A percentile compares a stretch with the other conserved stretches of the same genome.
Evolutionary conservation across 768 basidiomycete genomes (phyloP).

Genomic region (Trametes gibbosa): DNA sequence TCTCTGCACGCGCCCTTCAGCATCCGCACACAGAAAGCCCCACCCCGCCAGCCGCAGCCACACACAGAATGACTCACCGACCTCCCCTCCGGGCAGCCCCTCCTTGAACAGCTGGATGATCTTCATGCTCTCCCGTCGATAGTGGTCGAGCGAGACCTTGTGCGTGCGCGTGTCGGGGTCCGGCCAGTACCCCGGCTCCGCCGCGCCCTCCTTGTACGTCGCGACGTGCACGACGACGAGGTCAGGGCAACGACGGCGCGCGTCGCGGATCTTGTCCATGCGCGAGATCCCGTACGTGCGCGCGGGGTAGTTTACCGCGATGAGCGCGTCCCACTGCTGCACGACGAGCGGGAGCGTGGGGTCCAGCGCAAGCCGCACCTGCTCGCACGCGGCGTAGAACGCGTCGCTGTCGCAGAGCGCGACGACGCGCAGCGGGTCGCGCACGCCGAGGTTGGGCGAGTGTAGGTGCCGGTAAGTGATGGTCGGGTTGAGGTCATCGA

Average conservation of each 20-base stretch:
- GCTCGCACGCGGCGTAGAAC: slow-evolving; percentile 84
- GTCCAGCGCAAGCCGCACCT: slow-evolving; percentile 68
- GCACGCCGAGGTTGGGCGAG: slow-evolving; percentile 62
- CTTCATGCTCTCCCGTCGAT: slow-evolving; percentile 86
- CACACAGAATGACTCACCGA: slow-evolving; percentile 51
- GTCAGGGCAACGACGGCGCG: slow-evolving; percentile 82
- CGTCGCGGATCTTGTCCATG: slow-evolving; percentile 80
- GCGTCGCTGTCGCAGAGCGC: slow-evolving; percentile 93
- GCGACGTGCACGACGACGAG: slow-evolving; percentile 89
- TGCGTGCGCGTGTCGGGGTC: slow-evolving; percentile 86
- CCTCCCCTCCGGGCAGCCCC: slow-evolving; percentile 71
- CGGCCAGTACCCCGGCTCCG: slow-evolving; percentile 89
- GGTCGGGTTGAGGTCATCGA: slow-evolving; percentile 57
- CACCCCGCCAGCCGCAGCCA: too few species aligned
- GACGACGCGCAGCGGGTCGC: slow-evolving; percentile 78
- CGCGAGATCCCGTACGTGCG: slow-evolving; percentile 91
- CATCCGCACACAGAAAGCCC: neutral
- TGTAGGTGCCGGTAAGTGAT: slow-evolving; percentile 82
- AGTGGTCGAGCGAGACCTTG: slow-evolving; percentile 94
- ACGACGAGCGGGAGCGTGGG: slow-evolving; percentile 72
- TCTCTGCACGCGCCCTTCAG: slow-evolving; percentile 47
- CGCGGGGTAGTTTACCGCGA: slow-evolving; percentile 96
- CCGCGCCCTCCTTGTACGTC: slow-evolving; percentile 86
- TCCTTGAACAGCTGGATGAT: slow-evolving; percentile 83
- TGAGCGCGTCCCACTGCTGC: slow-evolving; percentile 83